Conservation (phyloP, 306 rosid species). For the Acacia confusa region DNA sequence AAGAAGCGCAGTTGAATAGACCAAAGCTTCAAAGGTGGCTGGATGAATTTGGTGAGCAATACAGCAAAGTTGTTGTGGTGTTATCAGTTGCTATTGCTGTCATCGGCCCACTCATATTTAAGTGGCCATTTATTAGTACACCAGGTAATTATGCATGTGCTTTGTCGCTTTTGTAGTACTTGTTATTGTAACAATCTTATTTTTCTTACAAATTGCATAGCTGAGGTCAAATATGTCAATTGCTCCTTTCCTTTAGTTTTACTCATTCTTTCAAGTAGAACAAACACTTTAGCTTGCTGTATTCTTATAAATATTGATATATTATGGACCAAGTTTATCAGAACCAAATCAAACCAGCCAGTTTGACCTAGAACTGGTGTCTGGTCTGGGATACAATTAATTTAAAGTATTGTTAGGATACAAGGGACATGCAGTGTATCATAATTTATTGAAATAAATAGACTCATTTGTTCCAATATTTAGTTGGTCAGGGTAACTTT, state of each 20-base stretch:
- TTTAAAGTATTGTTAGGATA: background rate
- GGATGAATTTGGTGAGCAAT: slow-evolving; percentile 92
- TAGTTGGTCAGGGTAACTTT: background rate
- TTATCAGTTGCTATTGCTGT: slow-evolving; percentile 82
- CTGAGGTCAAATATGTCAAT: slow-evolving; percentile 4
- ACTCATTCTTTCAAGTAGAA: background rate
- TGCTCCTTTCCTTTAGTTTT: slow-evolving; percentile 12
- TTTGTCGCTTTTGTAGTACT: slow-evolving; percentile 12
- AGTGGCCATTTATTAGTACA: slow-evolving; percentile 92
- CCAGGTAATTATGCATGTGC: slow-evolving; percentile 54
- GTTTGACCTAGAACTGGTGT: background rate
- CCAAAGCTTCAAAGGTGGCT: slow-evolving; percentile 98
- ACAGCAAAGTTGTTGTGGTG: slow-evolving; percentile 92
- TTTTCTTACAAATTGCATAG: background rate
- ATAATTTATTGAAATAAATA: background rate
- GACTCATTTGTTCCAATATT: background rate
- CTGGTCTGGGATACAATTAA: background rate
- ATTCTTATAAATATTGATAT: slow-evolving; percentile 12
- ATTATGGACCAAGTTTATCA: background rate
- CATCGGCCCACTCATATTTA: slow-evolving; percentile 83
- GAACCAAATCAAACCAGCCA: background rate
- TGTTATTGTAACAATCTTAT: background rate
- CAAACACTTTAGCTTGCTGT: background rate
- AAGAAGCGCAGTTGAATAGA: slow-evolving; percentile 89
- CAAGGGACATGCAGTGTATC: background rate